phyloP scores from a whole-genome alignment of 371 early-diverging fungal species.

The Apophysomyces variabilis region DNA sequence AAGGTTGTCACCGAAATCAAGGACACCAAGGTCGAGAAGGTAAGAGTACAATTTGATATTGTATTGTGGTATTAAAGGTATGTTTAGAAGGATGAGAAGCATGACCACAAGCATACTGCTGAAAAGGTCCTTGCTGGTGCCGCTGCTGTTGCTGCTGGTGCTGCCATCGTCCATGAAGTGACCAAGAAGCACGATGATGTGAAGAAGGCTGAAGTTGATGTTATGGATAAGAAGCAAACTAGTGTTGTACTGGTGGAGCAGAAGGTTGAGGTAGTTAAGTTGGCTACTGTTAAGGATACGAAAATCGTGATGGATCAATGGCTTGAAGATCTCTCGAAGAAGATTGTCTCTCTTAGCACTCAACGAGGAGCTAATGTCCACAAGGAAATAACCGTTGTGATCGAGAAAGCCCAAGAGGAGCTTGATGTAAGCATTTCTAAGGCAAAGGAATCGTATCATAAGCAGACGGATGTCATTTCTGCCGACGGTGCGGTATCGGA shows the following conservation, averaged over 20 bases:
- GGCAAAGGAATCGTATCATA: constrained; percentile 7
- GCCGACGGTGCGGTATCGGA: constrained; percentile 10
- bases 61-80: too few relatives aligned
- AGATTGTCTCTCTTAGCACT: constrained; percentile 6
- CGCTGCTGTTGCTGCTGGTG: neutral
- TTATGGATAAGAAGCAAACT: neutral
- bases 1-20: too few relatives aligned
- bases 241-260: neutral
- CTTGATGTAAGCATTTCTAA: constrained; percentile 13
- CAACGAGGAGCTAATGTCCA: constrained; percentile 18
- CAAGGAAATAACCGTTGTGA: constrained; percentile 3
- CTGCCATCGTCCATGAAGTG: constrained; percentile 14
- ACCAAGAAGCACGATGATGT: constrained; percentile 1
- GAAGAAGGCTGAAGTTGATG: neutral
- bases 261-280: constrained; percentile 1
- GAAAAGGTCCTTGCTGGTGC: neutral
- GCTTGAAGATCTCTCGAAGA: neutral
- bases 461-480: neutral
- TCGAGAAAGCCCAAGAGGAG: constrained; percentile 19
- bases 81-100: neutral
- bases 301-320: neutral
- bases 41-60: too few relatives aligned
- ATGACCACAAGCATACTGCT: neutral
- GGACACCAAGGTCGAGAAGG: too few relatives aligned
- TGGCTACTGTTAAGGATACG: neutral